Percentiles rank a stretch among this genome's conserved stretches.
phyloP scores from a whole-genome alignment of 345 rosid genomes.

The Camelina neglecta region DNA sequence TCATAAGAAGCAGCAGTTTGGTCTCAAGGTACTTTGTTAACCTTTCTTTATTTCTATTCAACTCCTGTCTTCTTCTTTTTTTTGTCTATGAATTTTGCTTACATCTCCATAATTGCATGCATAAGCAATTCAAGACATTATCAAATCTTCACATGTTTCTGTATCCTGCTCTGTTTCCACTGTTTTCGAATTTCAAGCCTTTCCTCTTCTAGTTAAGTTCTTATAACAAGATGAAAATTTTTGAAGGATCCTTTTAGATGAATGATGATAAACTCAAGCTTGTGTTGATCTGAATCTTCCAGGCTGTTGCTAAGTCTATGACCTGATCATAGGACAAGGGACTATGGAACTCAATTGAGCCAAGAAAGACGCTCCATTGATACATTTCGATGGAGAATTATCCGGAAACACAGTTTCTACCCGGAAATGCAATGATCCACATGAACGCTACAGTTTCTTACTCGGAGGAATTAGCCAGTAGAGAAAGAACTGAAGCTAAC shows the following conservation, averaged over 20 bases:
- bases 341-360: slow-evolving; percentile 47
- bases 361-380: slow-evolving; percentile 53
- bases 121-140: slow-evolving; percentile 8
- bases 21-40: slow-evolving; percentile 57
- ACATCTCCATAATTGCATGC: slow-evolving; percentile 38
- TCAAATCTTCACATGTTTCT: slow-evolving; percentile 29
- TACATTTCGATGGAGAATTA: slow-evolving; percentile 35
- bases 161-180: slow-evolving; percentile 21
- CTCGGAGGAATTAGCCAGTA: slow-evolving; percentile 44
- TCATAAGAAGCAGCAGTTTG: slow-evolving; percentile 45
- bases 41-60: slow-evolving; percentile 26
- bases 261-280: slow-evolving; percentile 27
- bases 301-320: slow-evolving; percentile 6
- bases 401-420: slow-evolving; percentile 19
- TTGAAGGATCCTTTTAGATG: background rate
- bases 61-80: background rate
- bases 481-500: slow-evolving; percentile 47
- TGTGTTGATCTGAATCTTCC: slow-evolving; percentile 17
- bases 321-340: slow-evolving; percentile 48
- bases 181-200: background rate
- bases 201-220: slow-evolving; percentile 5
- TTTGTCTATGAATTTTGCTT: slow-evolving; percentile 18
- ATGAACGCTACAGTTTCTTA: slow-evolving; percentile 40
- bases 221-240: background rate
- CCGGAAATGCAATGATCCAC: slow-evolving; percentile 32